Conservation (phyloP, 2,329 filamentous ascomycete genomes). For the Chaetomium sp. region DNA sequence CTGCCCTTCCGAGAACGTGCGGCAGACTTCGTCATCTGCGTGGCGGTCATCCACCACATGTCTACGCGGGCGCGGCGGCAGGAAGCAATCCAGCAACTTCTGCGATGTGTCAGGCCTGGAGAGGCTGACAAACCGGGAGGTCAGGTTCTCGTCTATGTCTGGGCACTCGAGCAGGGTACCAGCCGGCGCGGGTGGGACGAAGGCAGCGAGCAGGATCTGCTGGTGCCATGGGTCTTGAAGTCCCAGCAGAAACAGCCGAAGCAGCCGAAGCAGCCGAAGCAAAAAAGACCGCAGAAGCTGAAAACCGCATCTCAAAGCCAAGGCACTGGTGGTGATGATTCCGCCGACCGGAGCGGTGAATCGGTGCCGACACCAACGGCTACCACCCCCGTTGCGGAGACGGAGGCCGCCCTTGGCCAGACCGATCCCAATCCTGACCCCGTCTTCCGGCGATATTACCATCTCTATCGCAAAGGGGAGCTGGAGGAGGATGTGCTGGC, state of each 20-base stretch:
- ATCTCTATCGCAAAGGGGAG: conserved; percentile 82
- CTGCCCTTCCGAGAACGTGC: conserved; percentile 62
- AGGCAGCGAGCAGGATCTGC: conserved; percentile 76
- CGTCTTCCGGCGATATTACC: conserved; percentile 87
- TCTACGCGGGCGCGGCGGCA: conserved; percentile 68
- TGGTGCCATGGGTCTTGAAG: conserved; percentile 88
- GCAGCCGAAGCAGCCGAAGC: conserved; percentile 27
- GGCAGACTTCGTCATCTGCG: conserved; percentile 82
- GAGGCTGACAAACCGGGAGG: conserved; percentile 36
- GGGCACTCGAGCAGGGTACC: conserved; percentile 86
- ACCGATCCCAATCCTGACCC: conserved; percentile 11
- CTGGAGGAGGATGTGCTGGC: conserved; percentile 69
- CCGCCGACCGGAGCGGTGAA: conserved; percentile 15
- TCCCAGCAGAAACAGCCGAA: conserved; percentile 25
- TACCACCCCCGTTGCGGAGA: conserved; percentile 2
- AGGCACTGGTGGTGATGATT: conserved; percentile 2
- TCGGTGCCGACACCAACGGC: conserved; percentile 2
- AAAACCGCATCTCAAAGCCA: background rate
- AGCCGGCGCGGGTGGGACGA: conserved; percentile 87
- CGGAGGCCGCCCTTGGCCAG: conserved; percentile 7
- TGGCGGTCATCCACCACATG: conserved; percentile 91
- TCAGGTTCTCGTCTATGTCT: conserved; percentile 78
- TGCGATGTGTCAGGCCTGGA: conserved; percentile 53
- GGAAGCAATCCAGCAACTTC: conserved; percentile 63
- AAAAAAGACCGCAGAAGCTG: background rate